These are phyloP conservation scores for Nigrospora osmanthi DNA, from an alignment of 2,329 filamentous ascomycete genomes.

Conservation along the genomic window DNA sequence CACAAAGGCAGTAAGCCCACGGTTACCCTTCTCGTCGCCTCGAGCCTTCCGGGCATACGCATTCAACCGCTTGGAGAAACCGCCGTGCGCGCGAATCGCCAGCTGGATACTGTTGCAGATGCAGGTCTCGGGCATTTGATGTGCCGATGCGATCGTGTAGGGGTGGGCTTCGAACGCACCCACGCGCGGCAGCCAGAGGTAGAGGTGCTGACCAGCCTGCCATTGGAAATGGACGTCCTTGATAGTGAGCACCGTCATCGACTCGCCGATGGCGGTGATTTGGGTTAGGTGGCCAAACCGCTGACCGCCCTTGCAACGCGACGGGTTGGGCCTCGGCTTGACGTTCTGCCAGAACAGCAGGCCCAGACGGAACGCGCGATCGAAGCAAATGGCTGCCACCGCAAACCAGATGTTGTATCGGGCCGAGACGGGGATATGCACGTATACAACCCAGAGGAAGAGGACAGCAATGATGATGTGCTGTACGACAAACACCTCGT, in stretches of 20 bases:
- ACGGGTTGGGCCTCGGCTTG: slow-evolving; percentile 25
- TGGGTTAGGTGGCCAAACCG: slow-evolving; percentile 45
- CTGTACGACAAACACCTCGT: slow-evolving; percentile 64
- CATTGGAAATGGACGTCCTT: slow-evolving; percentile 52
- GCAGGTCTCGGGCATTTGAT: slow-evolving; percentile 40
- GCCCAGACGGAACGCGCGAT: slow-evolving; percentile 45
- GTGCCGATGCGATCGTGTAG: slow-evolving; percentile 53
- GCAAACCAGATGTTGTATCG: slow-evolving; percentile 60
- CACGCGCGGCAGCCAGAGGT: slow-evolving; percentile 50
- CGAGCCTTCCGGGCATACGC: slow-evolving; percentile 29
- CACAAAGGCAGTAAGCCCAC: slow-evolving; percentile 37
- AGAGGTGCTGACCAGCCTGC: slow-evolving; percentile 53
- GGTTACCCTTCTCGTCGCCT: slow-evolving; percentile 16
- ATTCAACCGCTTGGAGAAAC: slow-evolving; percentile 49
- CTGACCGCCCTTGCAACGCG: slow-evolving; percentile 37
- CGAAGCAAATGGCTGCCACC: slow-evolving; percentile 53
- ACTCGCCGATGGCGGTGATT: slow-evolving; percentile 37
- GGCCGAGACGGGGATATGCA: slow-evolving; percentile 53
- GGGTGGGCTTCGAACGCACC: slow-evolving; percentile 50
- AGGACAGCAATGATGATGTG: slow-evolving; percentile 55
- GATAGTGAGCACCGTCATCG: slow-evolving; percentile 50
- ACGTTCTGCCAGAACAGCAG: slow-evolving; percentile 46
- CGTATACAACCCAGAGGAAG: slow-evolving; percentile 55
- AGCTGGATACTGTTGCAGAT: slow-evolving; percentile 54
- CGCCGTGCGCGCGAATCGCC: slow-evolving; percentile 45